Conservation (phyloP, 2,329 filamentous ascomycete genomes). For the Arthrobotrys musiformis region DNA sequence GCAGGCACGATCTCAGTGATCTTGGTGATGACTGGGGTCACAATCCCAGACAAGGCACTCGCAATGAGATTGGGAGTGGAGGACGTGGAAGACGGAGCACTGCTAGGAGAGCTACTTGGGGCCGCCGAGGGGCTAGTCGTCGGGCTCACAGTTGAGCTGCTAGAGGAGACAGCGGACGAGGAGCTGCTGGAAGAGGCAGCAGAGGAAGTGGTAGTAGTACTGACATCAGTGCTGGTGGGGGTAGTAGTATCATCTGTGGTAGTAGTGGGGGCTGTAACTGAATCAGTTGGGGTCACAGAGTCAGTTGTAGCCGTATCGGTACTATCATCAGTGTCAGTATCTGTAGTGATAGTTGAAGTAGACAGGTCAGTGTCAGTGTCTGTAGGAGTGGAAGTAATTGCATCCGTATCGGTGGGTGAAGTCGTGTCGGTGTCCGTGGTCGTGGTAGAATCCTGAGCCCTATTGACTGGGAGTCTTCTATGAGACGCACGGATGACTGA, state of each 20-base stretch:
- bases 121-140: background rate
- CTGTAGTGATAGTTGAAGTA: too few species aligned
- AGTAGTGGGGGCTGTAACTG: too few species aligned
- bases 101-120: background rate
- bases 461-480: background rate
- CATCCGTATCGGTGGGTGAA: too few species aligned
- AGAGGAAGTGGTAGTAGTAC: background rate
- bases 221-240: too few species aligned
- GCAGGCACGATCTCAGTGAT: conserved; percentile 33
- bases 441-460: background rate
- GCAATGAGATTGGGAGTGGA: background rate
- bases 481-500: background rate
- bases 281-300: too few species aligned
- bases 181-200: background rate
- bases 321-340: too few species aligned
- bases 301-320: too few species aligned
- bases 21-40: conserved; percentile 28
- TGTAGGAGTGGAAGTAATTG: too few species aligned
- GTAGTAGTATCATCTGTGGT: too few species aligned
- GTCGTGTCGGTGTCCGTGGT: too few species aligned
- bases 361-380: too few species aligned
- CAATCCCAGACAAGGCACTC: background rate
- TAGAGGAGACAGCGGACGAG: background rate
- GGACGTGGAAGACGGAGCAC: background rate
- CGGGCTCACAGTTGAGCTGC: background rate